These are phyloP conservation scores for Claviceps sorghi DNA, from an alignment of 2,329 filamentous ascomycete species.

Conservation along the genomic window DNA sequence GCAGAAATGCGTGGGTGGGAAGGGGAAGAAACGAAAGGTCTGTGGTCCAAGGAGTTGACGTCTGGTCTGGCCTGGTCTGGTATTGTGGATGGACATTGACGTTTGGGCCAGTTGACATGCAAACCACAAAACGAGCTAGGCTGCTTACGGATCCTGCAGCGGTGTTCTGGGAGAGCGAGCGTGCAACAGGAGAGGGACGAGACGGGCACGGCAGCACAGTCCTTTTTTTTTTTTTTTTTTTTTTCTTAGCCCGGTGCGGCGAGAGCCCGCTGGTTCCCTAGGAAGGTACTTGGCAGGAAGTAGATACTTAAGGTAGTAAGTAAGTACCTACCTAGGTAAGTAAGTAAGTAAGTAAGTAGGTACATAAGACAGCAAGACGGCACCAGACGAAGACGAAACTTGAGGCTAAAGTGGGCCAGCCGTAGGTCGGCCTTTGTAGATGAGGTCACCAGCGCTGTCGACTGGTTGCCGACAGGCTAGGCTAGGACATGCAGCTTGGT, in stretches of 20 bases:
- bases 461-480: no score
- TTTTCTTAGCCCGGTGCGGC: neutral
- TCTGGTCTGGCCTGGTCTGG: neutral
- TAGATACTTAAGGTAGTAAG: no score
- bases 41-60: neutral
- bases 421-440: neutral
- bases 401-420: neutral
- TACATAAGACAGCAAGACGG: neutral
- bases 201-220: neutral
- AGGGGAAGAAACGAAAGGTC: neutral
- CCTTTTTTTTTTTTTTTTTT: neutral
- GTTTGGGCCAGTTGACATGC: no score
- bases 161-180: neutral
- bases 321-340: no score
- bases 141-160: neutral
- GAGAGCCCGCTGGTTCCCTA: neutral
- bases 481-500: neutral
- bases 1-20: neutral
- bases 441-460: slow-evolving; percentile 3
- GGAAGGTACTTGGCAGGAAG: no score
- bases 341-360: no score
- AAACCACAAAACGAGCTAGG: neutral
- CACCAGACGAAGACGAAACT: neutral
- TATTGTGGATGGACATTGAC: neutral
- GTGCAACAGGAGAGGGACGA: neutral